Evolutionary conservation across 768 basidiomycete genomes (phyloP).

Genomic region (Sarcomyxa edulis): DNA sequence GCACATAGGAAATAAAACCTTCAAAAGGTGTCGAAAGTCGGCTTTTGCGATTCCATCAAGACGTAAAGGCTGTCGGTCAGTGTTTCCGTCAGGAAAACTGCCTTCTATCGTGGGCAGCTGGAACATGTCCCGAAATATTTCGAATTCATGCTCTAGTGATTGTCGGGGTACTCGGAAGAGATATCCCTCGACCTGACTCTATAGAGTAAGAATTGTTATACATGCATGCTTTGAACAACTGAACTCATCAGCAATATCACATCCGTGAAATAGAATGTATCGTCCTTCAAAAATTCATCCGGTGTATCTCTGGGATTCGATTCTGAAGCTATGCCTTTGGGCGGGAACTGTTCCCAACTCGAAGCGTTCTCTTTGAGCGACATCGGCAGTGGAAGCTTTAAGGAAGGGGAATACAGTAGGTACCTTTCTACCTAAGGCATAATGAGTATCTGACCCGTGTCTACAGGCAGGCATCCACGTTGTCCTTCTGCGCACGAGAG

Average conservation of each 20-base stretch:
- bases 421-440: too few species aligned
- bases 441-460: too few species aligned
- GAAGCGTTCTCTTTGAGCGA: too few species aligned
- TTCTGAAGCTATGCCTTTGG: too few species aligned
- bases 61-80: constrained; percentile 7
- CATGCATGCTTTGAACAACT: too few species aligned
- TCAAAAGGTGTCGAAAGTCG: constrained; percentile 7
- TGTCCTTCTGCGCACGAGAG: too few species aligned
- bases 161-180: constrained; percentile 8
- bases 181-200: constrained; percentile 5
- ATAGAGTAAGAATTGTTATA: not conserved
- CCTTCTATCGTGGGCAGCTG: constrained; percentile 3
- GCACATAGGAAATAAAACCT: constrained; percentile 7
- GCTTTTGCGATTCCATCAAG: constrained; percentile 6
- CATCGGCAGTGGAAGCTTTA: too few species aligned
- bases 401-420: too few species aligned
- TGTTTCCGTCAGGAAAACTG: constrained; percentile 4
- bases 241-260: constrained; percentile 2
- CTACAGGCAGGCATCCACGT: too few species aligned
- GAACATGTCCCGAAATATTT: constrained; percentile 8
- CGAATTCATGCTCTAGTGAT: constrained; percentile 6
- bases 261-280: not conserved
- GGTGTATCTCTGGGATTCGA: too few species aligned
- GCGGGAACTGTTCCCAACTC: too few species aligned
- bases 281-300: not conserved